phyloP scores from a whole-genome alignment of 176 grass and related monocot species.

The Calamus simplicifolius region DNA sequence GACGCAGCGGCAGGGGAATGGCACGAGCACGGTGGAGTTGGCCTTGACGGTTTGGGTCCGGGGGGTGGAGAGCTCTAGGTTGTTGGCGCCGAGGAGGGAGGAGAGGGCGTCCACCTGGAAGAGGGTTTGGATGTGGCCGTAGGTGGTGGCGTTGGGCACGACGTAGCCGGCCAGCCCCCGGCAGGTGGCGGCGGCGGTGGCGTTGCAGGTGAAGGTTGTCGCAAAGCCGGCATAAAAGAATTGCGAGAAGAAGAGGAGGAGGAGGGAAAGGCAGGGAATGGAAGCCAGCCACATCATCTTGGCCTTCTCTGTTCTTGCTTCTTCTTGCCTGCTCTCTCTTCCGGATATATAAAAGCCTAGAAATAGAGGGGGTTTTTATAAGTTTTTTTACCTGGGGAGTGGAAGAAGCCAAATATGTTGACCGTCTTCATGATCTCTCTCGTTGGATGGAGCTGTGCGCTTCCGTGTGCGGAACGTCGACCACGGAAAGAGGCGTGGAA shows the following conservation, averaged over 20 bases:
- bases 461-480: too few relatives aligned
- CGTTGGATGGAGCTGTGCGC: too few relatives aligned
- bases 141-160: constrained; percentile 51
- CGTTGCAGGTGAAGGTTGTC: constrained; percentile 29
- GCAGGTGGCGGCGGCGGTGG: constrained; percentile 17
- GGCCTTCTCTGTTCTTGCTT: neutral
- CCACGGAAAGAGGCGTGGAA: too few relatives aligned
- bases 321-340: neutral
- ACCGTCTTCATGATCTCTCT: too few relatives aligned
- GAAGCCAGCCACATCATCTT: constrained; percentile 12
- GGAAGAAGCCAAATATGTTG: too few relatives aligned
- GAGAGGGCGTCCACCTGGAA: constrained; percentile 42
- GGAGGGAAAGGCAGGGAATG: constrained; percentile 2
- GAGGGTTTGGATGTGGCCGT: constrained; percentile 28
- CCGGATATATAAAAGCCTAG: too few relatives aligned
- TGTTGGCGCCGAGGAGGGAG: constrained; percentile 44
- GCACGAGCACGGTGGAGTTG: constrained; percentile 22
- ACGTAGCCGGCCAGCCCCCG: constrained; percentile 41
- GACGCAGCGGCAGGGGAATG: constrained; percentile 47
- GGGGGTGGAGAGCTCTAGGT: neutral
- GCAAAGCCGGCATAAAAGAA: constrained; percentile 24
- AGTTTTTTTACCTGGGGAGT: too few relatives aligned
- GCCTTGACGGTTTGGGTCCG: neutral
- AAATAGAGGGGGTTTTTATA: too few relatives aligned
- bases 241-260: constrained; percentile 16